Evolutionary conservation across 2,329 filamentous ascomycete genomes (phyloP).

Genomic region (Incumbomyces delicatus): DNA sequence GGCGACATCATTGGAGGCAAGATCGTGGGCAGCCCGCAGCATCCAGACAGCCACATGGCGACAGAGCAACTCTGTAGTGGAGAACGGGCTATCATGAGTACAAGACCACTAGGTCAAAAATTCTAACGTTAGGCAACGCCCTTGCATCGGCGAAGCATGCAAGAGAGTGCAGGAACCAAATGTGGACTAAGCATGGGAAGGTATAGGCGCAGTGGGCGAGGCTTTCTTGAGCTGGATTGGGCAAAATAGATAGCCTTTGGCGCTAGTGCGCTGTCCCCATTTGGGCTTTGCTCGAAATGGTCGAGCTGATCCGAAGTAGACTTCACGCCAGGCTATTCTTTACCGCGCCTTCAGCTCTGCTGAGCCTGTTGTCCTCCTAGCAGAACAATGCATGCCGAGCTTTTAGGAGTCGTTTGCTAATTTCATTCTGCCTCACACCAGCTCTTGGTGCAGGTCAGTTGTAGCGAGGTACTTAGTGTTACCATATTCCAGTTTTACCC

Average conservation of each 20-base stretch:
- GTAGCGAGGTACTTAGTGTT: too few relatives aligned
- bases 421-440: background rate
- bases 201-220: background rate
- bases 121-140: too few relatives aligned
- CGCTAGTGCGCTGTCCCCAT: background rate
- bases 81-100: background rate
- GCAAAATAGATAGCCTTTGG: slow-evolving; percentile 2
- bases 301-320: background rate
- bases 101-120: too few relatives aligned
- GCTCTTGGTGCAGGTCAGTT: too few relatives aligned
- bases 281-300: background rate
- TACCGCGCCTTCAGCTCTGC: slow-evolving; percentile 1
- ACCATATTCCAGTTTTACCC: background rate
- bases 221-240: background rate
- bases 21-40: background rate
- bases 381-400: slow-evolving; percentile 2
- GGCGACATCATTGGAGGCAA: slow-evolving; percentile 3
- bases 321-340: background rate
- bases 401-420: background rate
- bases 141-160: too few relatives aligned
- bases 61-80: too few relatives aligned
- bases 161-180: background rate
- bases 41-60: slow-evolving; percentile 6
- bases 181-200: background rate
- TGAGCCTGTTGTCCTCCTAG: background rate